phyloP scores from a whole-genome alignment of 78 protist species.

The Paratrimastix pyriformis region DNA sequence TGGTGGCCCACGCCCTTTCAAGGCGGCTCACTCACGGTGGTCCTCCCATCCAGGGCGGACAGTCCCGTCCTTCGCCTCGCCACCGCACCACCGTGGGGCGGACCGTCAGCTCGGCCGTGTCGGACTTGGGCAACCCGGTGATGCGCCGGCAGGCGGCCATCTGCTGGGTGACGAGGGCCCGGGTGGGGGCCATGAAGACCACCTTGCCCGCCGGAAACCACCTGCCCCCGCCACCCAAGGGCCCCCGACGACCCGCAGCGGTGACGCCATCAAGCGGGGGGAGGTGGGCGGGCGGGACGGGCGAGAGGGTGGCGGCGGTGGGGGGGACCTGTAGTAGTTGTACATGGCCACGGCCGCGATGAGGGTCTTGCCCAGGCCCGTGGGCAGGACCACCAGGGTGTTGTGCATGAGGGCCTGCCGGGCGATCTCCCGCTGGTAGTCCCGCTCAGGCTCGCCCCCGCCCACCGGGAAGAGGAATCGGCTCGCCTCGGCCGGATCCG shows the following conservation, averaged over 20 bases:
- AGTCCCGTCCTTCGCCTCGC: neutral
- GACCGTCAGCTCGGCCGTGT: too few species aligned
- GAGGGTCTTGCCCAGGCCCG: conserved; percentile 93
- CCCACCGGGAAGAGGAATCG: conserved; percentile 18
- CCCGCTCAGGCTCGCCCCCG: neutral
- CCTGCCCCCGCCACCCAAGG: too few species aligned
- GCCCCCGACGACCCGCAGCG: too few species aligned
- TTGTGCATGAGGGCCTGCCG: neutral
- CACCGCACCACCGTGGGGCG: too few species aligned
- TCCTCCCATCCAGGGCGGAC: neutral
- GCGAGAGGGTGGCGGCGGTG: too few species aligned
- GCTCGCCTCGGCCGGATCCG: neutral
- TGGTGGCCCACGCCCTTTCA: too few species aligned
- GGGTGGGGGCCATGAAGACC: conserved; percentile 90
- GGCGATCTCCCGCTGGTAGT: conserved; percentile 5
- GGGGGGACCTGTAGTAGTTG: neutral
- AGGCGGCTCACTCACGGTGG: conserved; percentile 2
- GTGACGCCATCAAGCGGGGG: too few species aligned
- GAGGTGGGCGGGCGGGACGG: too few species aligned
- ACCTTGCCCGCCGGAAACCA: conserved; percentile 84
- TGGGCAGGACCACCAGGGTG: conserved; percentile 81
- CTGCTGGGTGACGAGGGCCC: conserved; percentile 85
- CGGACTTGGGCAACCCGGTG: conserved; percentile 29
- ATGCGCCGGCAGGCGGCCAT: conserved; percentile 50
- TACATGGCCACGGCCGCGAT: conserved; percentile 82